These are phyloP conservation scores for Parathielavia hyrcaniae DNA, from an alignment of 495 filamentous ascomycete genomes.

Conservation along the genomic window DNA sequence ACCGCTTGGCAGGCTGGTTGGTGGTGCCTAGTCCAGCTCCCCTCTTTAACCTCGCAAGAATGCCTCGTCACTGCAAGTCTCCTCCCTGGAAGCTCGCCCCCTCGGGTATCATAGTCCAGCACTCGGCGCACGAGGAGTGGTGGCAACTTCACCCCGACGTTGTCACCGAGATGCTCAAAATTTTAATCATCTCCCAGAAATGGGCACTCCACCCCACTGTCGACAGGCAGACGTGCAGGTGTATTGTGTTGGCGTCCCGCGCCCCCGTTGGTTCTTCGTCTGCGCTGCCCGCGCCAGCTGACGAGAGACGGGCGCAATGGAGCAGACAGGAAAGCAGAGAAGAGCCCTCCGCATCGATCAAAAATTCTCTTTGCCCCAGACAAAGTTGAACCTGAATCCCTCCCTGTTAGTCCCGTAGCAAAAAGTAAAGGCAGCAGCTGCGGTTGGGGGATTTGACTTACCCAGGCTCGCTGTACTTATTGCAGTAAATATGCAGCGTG, in stretches of 20 bases:
- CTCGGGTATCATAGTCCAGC: too few relatives aligned
- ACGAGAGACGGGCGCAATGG: background rate
- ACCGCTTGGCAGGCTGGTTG: background rate
- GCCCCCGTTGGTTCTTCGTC: background rate
- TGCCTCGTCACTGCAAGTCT: too few relatives aligned
- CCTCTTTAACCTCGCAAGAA: too few relatives aligned
- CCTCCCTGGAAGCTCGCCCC: too few relatives aligned
- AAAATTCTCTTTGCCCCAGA: conserved; percentile 77
- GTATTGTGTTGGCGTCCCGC: conserved; percentile 17
- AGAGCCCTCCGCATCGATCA: conserved; percentile 30
- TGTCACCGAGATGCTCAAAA: too few relatives aligned
- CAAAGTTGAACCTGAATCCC: conserved; percentile 49
- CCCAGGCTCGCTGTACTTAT: conserved; percentile 69
- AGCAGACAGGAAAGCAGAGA: background rate
- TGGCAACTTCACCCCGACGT: too few relatives aligned
- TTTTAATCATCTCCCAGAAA: too few relatives aligned
- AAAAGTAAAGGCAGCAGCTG: background rate
- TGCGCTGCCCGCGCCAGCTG: background rate
- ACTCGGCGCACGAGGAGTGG: too few relatives aligned
- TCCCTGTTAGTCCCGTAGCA: conserved; percentile 2
- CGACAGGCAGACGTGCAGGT: background rate
- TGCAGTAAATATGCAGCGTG: conserved; percentile 65
- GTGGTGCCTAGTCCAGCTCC: background rate
- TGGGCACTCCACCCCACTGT: background rate
- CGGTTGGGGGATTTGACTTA: conserved; percentile 32